These are phyloP conservation scores for Didymella segeticola DNA, from an alignment of 2,329 filamentous ascomycete genomes.

Conservation along the genomic window DNA sequence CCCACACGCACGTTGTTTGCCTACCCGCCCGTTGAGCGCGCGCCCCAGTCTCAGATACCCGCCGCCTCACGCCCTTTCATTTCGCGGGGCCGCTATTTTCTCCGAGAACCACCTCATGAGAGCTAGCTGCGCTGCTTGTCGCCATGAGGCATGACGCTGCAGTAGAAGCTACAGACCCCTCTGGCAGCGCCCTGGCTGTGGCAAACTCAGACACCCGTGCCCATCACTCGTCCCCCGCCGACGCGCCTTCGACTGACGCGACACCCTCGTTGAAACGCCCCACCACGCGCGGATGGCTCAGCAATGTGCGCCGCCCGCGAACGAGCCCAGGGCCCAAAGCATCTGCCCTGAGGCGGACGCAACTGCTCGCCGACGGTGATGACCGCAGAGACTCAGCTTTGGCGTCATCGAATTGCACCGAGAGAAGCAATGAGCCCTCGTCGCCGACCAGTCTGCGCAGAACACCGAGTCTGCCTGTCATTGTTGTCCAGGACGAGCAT, in stretches of 20 bases:
- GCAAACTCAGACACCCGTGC: slow-evolving; percentile 16
- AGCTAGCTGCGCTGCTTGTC: slow-evolving; percentile 33
- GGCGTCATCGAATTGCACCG: slow-evolving; percentile 45
- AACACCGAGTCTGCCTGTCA: slow-evolving; percentile 53
- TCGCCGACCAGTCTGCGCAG: slow-evolving; percentile 42
- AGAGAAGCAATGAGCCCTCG: slow-evolving; percentile 40
- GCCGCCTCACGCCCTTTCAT: slow-evolving; percentile 35
- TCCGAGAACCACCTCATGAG: slow-evolving; percentile 37
- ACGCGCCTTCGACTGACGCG: slow-evolving; percentile 20
- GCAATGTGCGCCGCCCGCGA: slow-evolving; percentile 45
- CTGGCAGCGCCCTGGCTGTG: slow-evolving; percentile 28
- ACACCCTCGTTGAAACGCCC: slow-evolving; percentile 26
- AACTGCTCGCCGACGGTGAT: slow-evolving; percentile 40
- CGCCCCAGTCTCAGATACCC: slow-evolving; percentile 23
- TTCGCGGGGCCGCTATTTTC: slow-evolving; percentile 37
- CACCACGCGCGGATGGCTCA: slow-evolving; percentile 46
- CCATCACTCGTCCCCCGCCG: slow-evolving; percentile 1
- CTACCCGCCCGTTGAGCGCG: slow-evolving; percentile 12
- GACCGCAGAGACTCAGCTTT: slow-evolving; percentile 51
- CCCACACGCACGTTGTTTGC: slow-evolving; percentile 13
- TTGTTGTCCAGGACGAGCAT: slow-evolving; percentile 53
- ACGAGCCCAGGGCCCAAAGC: slow-evolving; percentile 47
- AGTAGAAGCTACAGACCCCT: slow-evolving; percentile 24
- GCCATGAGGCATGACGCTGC: slow-evolving; percentile 44
- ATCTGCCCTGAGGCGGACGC: slow-evolving; percentile 38